Percentiles rank a stretch among this genome's conserved stretches.
Conservation (phyloP, 305 asterid species). For the Solanum chacoense region DNA sequence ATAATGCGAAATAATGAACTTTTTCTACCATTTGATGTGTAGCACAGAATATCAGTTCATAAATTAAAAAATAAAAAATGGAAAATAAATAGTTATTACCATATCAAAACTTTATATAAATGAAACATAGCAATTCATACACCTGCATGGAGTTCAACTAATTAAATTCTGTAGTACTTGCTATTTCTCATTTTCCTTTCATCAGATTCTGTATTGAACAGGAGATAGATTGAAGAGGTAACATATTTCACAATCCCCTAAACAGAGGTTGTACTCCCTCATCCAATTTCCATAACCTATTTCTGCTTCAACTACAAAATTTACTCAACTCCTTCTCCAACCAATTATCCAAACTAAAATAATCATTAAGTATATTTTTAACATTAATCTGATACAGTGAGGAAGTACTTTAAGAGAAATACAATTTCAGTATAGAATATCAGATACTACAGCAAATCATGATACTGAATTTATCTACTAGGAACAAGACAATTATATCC, state of each 20-base stretch:
- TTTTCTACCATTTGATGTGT: neutral
- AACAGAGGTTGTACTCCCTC: neutral
- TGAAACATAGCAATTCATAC: neutral
- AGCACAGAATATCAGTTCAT: neutral
- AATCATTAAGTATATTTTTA: neutral
- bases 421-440: neutral
- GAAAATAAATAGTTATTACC: neutral
- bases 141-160: neutral
- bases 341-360: neutral
- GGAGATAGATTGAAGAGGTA: neutral
- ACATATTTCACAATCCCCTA: neutral
- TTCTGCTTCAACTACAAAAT: neutral
- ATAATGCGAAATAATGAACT: conserved; percentile 2
- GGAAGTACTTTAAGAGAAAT: neutral
- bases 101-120: neutral
- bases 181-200: neutral
- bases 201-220: neutral
- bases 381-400: neutral
- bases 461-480: neutral
- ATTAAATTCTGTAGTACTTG: neutral
- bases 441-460: neutral
- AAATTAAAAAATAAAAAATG: neutral
- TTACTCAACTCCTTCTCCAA: neutral
- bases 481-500: neutral
- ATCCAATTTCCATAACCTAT: neutral